Percentiles rank a stretch among this genome's conserved stretches.
Conservation (phyloP, 2,329 filamentous ascomycete genomes). For the Cladosporium sp. region DNA sequence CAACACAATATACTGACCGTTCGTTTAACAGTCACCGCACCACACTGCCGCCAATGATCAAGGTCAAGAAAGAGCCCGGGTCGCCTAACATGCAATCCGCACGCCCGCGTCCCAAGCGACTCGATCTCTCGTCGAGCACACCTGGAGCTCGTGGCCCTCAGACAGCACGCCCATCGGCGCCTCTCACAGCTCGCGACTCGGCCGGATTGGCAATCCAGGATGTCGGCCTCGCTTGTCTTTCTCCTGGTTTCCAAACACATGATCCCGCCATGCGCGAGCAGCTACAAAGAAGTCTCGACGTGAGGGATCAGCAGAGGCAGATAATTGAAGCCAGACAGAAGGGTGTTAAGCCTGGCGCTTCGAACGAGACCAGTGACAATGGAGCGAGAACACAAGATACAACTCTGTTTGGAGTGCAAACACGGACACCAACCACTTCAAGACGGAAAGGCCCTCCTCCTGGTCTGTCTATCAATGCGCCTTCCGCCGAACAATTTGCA, state of each 20-base stretch:
- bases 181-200: slow-evolving; percentile 70
- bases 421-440: slow-evolving; percentile 68
- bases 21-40: slow-evolving; percentile 46
- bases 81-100: slow-evolving; percentile 75
- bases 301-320: slow-evolving; percentile 87
- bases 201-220: slow-evolving; percentile 77
- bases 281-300: slow-evolving; percentile 86
- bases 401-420: slow-evolving; percentile 40
- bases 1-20: not conserved
- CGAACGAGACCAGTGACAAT: slow-evolving; percentile 27
- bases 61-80: slow-evolving; percentile 93
- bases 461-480: slow-evolving; percentile 89
- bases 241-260: slow-evolving; percentile 91
- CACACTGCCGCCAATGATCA: slow-evolving; percentile 66
- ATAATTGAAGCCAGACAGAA: slow-evolving; percentile 94
- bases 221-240: slow-evolving; percentile 88
- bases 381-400: slow-evolving; percentile 32
- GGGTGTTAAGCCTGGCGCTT: slow-evolving; percentile 59
- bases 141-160: slow-evolving; percentile 37
- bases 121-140: slow-evolving; percentile 64
- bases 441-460: slow-evolving; percentile 75
- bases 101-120: slow-evolving; percentile 69
- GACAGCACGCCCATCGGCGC: slow-evolving; percentile 58
- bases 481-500: slow-evolving; percentile 85
- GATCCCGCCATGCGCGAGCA: slow-evolving; percentile 97